phyloP scores from a whole-genome alignment of 768 basidiomycete species.

The Candolleomyces eurysporus region DNA sequence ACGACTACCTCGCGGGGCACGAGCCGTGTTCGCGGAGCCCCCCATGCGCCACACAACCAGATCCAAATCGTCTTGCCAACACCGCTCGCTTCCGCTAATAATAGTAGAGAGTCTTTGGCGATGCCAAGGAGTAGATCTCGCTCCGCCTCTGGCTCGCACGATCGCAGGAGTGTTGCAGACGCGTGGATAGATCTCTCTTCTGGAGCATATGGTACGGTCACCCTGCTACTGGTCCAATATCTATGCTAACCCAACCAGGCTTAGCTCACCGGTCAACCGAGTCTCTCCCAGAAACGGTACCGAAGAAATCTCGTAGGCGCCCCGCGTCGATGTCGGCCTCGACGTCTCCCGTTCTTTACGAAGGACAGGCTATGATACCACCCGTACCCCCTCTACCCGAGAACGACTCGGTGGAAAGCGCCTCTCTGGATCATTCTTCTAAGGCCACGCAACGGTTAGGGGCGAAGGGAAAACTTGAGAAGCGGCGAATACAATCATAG shows the following conservation, averaged over 20 bases:
- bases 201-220: conserved; percentile 1
- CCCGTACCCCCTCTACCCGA: background rate
- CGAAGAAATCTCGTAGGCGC: background rate
- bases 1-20: conserved; percentile 26
- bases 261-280: background rate
- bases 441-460: background rate
- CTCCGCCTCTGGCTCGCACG: background rate
- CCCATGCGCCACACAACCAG: conserved; percentile 59
- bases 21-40: conserved; percentile 49
- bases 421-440: too few relatives aligned
- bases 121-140: conserved; percentile 1
- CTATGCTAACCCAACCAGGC: too few relatives aligned
- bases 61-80: conserved; percentile 68
- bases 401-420: background rate
- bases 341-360: background rate
- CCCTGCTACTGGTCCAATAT: too few relatives aligned
- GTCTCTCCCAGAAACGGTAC: background rate
- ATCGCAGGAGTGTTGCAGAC: conserved; percentile 25
- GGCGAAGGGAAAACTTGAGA: background rate
- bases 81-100: conserved; percentile 49
- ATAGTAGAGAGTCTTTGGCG: conserved; percentile 12
- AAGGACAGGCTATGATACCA: background rate
- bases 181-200: conserved; percentile 18
- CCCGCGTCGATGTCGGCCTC: background rate
- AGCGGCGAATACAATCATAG: background rate